Percentiles rank a stretch among this genome's conserved stretches.
These are phyloP conservation scores for Penicillium sp. DNA, from an alignment of 2,329 filamentous ascomycete genomes.

Conservation along the genomic window DNA sequence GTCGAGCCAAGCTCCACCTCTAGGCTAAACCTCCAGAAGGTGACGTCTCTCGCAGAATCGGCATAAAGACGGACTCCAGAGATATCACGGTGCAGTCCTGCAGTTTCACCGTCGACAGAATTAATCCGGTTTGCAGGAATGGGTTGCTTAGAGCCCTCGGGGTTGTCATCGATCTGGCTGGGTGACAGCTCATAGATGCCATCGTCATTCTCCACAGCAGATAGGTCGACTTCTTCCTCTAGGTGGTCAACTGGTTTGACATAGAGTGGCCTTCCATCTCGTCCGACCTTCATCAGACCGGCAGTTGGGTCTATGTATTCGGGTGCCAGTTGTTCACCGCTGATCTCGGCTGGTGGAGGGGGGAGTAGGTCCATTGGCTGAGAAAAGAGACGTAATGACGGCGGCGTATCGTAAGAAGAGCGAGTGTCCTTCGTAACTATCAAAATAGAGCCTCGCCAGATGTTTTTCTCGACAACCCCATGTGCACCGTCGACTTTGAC, in stretches of 20 bases:
- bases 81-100: slow-evolving; percentile 81
- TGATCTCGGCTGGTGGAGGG: slow-evolving; percentile 72
- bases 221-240: slow-evolving; percentile 77
- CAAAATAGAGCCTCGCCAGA: slow-evolving; percentile 94
- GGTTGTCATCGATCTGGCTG: slow-evolving; percentile 48
- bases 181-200: slow-evolving; percentile 77
- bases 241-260: slow-evolving; percentile 88
- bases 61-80: slow-evolving; percentile 79
- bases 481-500: slow-evolving; percentile 38
- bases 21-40: slow-evolving; percentile 97
- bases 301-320: slow-evolving; percentile 88
- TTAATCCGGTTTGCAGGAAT: slow-evolving; percentile 53
- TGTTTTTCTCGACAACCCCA: slow-evolving; percentile 64
- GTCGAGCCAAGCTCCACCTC: slow-evolving; percentile 80
- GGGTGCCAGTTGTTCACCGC: slow-evolving; percentile 67
- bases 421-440: slow-evolving; percentile 87
- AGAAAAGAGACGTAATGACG: slow-evolving; percentile 80
- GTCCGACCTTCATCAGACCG: slow-evolving; percentile 81
- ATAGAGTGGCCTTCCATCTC: slow-evolving; percentile 83
- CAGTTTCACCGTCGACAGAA: slow-evolving; percentile 73
- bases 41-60: slow-evolving; percentile 82
- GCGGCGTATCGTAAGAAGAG: slow-evolving; percentile 79
- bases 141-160: slow-evolving; percentile 43
- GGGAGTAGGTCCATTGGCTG: slow-evolving; percentile 83
- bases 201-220: slow-evolving; percentile 75